Percentiles rank a stretch among this genome's conserved stretches.
These are phyloP conservation scores for Physcomitrellopsis africana DNA, from an alignment of 225 moss, liverwort and hornwort genomes.

Conservation along the genomic window DNA sequence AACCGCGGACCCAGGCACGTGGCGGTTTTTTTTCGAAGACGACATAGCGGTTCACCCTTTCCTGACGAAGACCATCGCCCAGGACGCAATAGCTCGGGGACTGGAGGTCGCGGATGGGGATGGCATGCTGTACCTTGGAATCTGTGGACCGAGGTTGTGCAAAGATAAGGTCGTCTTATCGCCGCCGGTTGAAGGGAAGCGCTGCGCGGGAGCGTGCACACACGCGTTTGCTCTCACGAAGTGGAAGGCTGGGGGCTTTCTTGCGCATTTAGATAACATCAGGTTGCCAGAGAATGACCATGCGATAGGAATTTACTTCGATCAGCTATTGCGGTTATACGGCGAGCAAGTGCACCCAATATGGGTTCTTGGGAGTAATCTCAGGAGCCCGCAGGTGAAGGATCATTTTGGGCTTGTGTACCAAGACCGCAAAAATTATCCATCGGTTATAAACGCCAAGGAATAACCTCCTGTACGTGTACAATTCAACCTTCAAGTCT, in stretches of 20 bases:
- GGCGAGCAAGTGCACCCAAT: constrained; percentile 54
- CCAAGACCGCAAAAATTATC: constrained; percentile 55
- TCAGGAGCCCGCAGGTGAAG: constrained; percentile 41
- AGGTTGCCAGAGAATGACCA: constrained; percentile 1
- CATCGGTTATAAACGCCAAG: constrained; percentile 42
- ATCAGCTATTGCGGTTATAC: constrained; percentile 49
- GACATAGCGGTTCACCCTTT: constrained; percentile 53
- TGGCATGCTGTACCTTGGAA: constrained; percentile 55
- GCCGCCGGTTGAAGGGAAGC: constrained; percentile 35
- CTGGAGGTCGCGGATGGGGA: constrained; percentile 51
- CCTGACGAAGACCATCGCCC: constrained; percentile 34
- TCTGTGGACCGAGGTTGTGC: constrained; percentile 50
- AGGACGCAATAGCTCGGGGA: constrained; percentile 33
- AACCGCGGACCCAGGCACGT: constrained; percentile 32
- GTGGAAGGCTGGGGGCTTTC: constrained; percentile 47
- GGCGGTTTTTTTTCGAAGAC: constrained; percentile 69
- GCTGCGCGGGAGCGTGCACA: constrained; percentile 62
- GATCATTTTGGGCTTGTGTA: constrained; percentile 57
- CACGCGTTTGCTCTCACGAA: constrained; percentile 63
- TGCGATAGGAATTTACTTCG: constrained; percentile 41
- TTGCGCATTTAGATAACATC: constrained; percentile 36
- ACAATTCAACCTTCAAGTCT: not conserved
- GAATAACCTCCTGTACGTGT: constrained; percentile 27
- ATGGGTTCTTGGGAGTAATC: constrained; percentile 58
- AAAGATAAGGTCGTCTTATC: constrained; percentile 32